Base-by-base conservation (phyloP, 2,329 filamentous ascomycete genomes). In the Parastagonospora nodorum region DNA sequence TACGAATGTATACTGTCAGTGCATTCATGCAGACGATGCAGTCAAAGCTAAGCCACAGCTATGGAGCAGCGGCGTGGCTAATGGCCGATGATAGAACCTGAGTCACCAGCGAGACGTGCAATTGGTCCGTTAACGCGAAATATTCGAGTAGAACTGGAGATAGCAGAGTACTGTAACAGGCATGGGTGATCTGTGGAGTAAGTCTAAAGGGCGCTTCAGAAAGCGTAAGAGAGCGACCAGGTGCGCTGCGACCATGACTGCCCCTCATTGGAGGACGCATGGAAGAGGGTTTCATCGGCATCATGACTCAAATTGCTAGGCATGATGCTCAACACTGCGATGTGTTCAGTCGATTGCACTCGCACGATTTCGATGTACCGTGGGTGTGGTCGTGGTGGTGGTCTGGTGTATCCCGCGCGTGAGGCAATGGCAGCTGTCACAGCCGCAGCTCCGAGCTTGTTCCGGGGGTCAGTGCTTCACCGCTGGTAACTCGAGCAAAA, bases 391-490 rank as follows among this genome's bases (percentile, higher is more conserved):
- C 8, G 12, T 28, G 38, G n/a, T 27, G 24, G 28, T 2, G 8
- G 2, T 11, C 15, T n/a, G 28, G 29, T 12, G 40, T 16, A 9
- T n/a, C 8, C 40, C 28, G 28, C 29, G 40, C n/a, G 27, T 44
- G 48, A 40, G 32, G 50, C 50, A 46, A 53, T 53, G 38, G 54
- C 45, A 52, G 48, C 35, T 50, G 60, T 61, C 56, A 57, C 49
- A 16, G 15, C 32, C 52, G 56, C 60, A 53, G 54, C 53, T 48
- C 50, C 54, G 53, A 58, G 50, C 45, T 50, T 32, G 53, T 42
- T 42, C 55, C 51, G 58, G 50, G 48, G 58, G 61, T 54, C 61
- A 61, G 53, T 59, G 58, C 51, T 48, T 43, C 50, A 53, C 53
- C 51, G 54, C 43, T 47, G 38, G 36, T 42, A 42, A 32, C 16